Percentiles rank a stretch among this genome's conserved stretches.
Conservation (phyloP, 352 stramenopile species). For the Phytophthora tubulina region DNA sequence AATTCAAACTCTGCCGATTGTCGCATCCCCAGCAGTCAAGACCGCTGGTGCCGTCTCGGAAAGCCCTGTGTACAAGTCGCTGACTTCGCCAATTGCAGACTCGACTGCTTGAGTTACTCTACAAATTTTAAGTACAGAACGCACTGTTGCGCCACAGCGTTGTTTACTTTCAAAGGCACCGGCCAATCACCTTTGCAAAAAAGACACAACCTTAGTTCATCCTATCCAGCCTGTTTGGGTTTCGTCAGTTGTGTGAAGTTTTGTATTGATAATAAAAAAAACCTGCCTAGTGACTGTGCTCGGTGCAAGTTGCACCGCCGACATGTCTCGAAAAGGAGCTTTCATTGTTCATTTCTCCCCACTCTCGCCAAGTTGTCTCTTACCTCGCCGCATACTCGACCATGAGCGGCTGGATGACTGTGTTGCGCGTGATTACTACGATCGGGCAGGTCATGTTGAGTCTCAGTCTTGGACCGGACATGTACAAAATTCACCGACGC, state of each 20-base stretch:
- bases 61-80: no score
- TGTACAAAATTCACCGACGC: slow-evolving; percentile 28
- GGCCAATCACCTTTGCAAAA: slow-evolving; percentile 5
- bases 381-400: background rate
- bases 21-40: no score
- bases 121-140: no score
- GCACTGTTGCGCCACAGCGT: no score
- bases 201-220: slow-evolving; percentile 18
- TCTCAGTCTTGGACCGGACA: slow-evolving; percentile 31
- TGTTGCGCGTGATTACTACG: slow-evolving; percentile 28
- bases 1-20: no score
- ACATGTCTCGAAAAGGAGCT: background rate
- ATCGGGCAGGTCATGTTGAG: slow-evolving; percentile 27
- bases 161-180: no score
- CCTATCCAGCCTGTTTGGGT: slow-evolving; percentile 27
- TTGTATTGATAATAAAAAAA: background rate
- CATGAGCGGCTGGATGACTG: slow-evolving; percentile 28
- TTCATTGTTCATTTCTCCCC: slow-evolving; percentile 16
- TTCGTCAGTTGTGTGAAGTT: slow-evolving; percentile 12
- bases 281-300: background rate
- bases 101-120: no score
- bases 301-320: background rate
- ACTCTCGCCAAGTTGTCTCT: background rate
- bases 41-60: no score
- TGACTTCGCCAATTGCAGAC: no score